phyloP scores from a whole-genome alignment of 441 rosid genomes.

The Brassica balearica region DNA sequence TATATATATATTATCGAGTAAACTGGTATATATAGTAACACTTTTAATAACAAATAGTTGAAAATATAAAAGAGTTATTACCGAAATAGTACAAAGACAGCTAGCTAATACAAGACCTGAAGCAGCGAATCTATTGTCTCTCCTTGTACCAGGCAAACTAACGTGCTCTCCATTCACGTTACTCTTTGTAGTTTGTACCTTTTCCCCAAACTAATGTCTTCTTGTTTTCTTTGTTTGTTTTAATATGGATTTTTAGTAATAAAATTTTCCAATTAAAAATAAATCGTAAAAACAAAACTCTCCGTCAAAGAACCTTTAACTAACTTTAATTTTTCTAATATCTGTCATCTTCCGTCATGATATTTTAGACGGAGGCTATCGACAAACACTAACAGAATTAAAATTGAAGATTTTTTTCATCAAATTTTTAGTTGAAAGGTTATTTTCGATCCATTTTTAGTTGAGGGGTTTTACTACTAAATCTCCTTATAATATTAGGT shows the following conservation, averaged over 20 bases:
- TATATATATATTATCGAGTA: neutral
- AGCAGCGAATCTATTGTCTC: constrained; percentile 48
- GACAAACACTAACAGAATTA: no score
- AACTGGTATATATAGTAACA: constrained; percentile 1
- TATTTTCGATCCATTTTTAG: no score
- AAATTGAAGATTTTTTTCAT: no score
- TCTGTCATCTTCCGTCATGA: no score
- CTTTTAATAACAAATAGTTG: neutral
- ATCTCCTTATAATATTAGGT: neutral
- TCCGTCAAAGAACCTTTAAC: no score
- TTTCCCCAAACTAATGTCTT: constrained; percentile 6
- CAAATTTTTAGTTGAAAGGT: no score
- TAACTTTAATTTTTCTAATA: no score
- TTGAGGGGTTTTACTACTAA: no score
- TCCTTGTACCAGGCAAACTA: constrained; percentile 40
- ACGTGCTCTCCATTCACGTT: constrained; percentile 46
- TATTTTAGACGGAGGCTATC: no score
- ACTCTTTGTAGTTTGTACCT: constrained; percentile 4
- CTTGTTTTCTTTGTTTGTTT: neutral
- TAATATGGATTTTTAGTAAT: no score
- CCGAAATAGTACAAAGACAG: constrained; percentile 44
- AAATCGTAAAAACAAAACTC: no score
- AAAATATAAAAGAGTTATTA: neutral
- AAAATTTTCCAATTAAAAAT: no score
- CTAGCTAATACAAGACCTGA: constrained; percentile 48